A percentile compares a stretch with the other conserved stretches of the same genome.
phyloP scores from a whole-genome alignment of 306 rosid species.

The Sicyos baderoa region DNA sequence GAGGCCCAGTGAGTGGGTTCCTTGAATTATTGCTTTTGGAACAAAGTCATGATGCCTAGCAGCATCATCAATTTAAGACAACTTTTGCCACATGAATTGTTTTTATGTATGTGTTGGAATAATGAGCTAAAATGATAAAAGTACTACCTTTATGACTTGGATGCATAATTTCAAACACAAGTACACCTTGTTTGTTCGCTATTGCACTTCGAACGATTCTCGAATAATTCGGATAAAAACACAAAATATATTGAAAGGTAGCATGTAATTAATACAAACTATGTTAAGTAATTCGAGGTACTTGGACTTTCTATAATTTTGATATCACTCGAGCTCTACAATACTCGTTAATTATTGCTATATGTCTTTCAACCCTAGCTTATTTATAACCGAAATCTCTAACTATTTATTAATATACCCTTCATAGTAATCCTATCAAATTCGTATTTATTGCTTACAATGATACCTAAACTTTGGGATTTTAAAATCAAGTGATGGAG shows the following conservation, averaged over 20 bases:
- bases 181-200: not conserved
- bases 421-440: no score
- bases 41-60: not conserved
- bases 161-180: no score
- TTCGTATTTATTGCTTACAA: no score
- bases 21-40: not conserved
- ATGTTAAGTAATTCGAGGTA: no score
- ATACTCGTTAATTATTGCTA: no score
- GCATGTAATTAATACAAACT: no score
- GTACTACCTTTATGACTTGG: not conserved
- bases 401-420: no score
- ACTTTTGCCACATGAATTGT: not conserved
- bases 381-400: no score
- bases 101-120: not conserved
- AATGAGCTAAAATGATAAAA: not conserved
- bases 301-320: no score
- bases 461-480: not conserved
- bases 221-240: not conserved
- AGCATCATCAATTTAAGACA: not conserved
- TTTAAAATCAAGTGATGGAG: not conserved
- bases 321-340: no score
- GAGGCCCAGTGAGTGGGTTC: slow-evolving; percentile 6
- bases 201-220: not conserved
- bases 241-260: no score
- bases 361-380: no score